phyloP scores from a whole-genome alignment of 1,139 yeast species.

The Kodamaea plutei region DNA sequence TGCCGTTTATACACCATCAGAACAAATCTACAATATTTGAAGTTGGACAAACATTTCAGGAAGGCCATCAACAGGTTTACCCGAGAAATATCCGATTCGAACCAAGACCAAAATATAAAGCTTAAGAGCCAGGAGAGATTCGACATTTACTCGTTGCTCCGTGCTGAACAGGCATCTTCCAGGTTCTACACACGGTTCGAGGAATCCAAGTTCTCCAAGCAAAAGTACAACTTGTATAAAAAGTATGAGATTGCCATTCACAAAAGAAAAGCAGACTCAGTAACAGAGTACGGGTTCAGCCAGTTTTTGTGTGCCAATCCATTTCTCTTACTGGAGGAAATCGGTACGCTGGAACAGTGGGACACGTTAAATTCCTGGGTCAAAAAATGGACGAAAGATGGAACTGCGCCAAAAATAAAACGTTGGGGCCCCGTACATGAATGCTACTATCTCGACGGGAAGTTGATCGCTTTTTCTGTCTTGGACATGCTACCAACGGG shows the following conservation, averaged over 20 bases:
- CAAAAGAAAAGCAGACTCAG: constrained; percentile 50
- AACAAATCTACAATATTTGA: constrained; percentile 45
- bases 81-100: constrained; percentile 29
- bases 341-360: constrained; percentile 28
- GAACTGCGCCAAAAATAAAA: constrained; percentile 2
- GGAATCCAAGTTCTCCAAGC: constrained; percentile 49
- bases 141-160: constrained; percentile 22
- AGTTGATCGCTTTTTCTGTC: constrained; percentile 72
- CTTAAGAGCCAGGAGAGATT: constrained; percentile 19
- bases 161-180: constrained; percentile 24
- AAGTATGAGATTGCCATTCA: constrained; percentile 72
- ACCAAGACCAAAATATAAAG: constrained; percentile 6
- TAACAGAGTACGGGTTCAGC: constrained; percentile 45
- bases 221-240: constrained; percentile 62
- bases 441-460: constrained; percentile 62
- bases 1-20: constrained; percentile 83
- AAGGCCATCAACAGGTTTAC: constrained; percentile 62
- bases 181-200: constrained; percentile 51
- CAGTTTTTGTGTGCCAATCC: constrained; percentile 74
- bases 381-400: constrained; percentile 13
- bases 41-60: constrained; percentile 62
- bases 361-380: constrained; percentile 30
- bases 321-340: constrained; percentile 28
- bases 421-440: constrained; percentile 64
- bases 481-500: constrained; percentile 75